Evolutionary conservation across 176 grass and related monocot genomes (phyloP), one percentile per base, ranked within the genome.

Genomic region (Oryza rufipogon): DNA sequence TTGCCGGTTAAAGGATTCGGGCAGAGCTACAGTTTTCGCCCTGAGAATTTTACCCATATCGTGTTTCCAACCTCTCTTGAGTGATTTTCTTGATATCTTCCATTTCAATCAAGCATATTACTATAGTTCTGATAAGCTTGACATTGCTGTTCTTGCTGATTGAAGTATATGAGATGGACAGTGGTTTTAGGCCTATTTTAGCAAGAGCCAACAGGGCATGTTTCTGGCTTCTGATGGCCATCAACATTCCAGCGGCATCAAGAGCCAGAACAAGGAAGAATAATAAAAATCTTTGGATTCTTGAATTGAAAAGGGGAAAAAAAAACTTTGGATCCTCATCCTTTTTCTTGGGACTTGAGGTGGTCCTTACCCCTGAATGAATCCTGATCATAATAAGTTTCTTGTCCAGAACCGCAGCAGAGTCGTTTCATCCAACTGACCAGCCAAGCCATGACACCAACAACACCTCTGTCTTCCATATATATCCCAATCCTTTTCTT

Each of bases 11-110:
- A 88, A 79, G 80, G 85, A 66, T 92, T 85, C 39, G 85, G 90
- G 87, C 88, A 92, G 90, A 90, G 68, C 68, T 84, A 74, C 90
- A 94, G 71, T 92, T 94, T 94, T 94, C 61, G 86, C 90, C 86
- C 82, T 5, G 70, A 89, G 83, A 73, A 75, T 79, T 79, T 60
- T 73, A 79, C 46, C 26, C 13, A 73, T 70, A 78, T 9, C n/a
- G 6, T 32, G 17, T 71, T 86, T 36, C 36, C 73, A 10, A 38
- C 11, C 25, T 46, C 9, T 66, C 41, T 10, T 64, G 41, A 9
- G 6, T 51, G 5, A 83, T 1, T n/a, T 10, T 2, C 44, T 36
- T 49, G 19, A 51, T 68, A 32, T 23, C 19, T 48, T 65, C 41
- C 26, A 23, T 74, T 65, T 47, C 17, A 46, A 6, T 47, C 25